phyloP scores from a whole-genome alignment of 2,329 filamentous ascomycete species.

The Cryphonectria radicalis region DNA sequence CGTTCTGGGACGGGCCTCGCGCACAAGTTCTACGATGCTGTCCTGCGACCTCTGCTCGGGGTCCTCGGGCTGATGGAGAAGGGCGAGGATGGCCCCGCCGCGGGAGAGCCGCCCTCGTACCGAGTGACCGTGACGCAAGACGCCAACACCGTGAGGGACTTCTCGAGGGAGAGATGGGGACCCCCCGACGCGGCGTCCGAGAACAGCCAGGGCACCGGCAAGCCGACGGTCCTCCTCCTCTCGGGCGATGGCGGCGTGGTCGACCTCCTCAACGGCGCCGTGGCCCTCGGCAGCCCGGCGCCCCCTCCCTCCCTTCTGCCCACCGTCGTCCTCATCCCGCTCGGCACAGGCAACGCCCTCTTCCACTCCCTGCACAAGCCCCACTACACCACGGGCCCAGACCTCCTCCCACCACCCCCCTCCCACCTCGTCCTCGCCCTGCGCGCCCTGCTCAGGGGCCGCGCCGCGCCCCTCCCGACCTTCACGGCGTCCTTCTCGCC shows the following conservation, averaged over 20 bases:
- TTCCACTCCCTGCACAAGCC: slow-evolving; percentile 67
- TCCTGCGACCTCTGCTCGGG: slow-evolving; percentile 60
- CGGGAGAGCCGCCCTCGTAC: slow-evolving; percentile 41
- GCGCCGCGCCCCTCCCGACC: slow-evolving; percentile 58
- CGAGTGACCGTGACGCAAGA: slow-evolving; percentile 66
- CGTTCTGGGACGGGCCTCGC: slow-evolving; percentile 67
- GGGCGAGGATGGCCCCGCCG: slow-evolving; percentile 27
- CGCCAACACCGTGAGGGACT: slow-evolving; percentile 64
- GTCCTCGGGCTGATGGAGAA: slow-evolving; percentile 43
- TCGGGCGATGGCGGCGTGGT: slow-evolving; percentile 88
- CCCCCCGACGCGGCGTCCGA: slow-evolving; percentile 47
- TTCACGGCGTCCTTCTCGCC: slow-evolving; percentile 67
- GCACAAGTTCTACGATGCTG: slow-evolving; percentile 55
- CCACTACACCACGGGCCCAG: slow-evolving; percentile 46
- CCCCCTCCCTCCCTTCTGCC: slow-evolving; percentile 37
- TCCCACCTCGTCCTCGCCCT: slow-evolving; percentile 49
- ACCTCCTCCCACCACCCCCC: slow-evolving; percentile 31
- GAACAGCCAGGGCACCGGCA: slow-evolving; percentile 12
- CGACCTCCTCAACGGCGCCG: slow-evolving; percentile 76
- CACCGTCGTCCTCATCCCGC: slow-evolving; percentile 58
- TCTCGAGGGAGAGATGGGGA: slow-evolving; percentile 52
- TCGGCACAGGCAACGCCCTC: slow-evolving; percentile 69
- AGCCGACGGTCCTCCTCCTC: slow-evolving; percentile 71
- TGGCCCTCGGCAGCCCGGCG: slow-evolving; percentile 34
- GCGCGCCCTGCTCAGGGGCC: slow-evolving; percentile 64